Percentiles rank a stretch among this genome's conserved stretches.
Evolutionary conservation across 2,329 filamentous ascomycete species (phyloP).

Genomic region (Ophiostoma piceae): DNA sequence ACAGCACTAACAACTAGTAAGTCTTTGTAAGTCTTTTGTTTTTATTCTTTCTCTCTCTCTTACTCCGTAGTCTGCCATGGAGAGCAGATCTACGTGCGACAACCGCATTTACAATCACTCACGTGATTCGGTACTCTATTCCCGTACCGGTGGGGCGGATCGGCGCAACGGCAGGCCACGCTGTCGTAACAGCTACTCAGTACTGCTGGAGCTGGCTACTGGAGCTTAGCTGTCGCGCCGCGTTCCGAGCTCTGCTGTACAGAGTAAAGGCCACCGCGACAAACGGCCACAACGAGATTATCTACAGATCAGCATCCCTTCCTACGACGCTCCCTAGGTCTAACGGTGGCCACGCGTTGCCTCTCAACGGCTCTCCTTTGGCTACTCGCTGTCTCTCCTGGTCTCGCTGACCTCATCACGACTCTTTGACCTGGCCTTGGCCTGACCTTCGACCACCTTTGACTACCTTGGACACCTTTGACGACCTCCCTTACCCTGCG

Average conservation of each 20-base stretch:
- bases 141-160: not conserved
- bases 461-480: too few species aligned
- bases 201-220: not conserved
- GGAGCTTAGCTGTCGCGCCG: not conserved
- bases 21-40: not conserved
- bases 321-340: not conserved
- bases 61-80: not conserved
- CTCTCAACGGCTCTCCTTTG: not conserved
- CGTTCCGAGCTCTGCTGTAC: not conserved
- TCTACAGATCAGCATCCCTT: not conserved
- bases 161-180: slow-evolving; percentile 11
- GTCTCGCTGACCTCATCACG: not conserved
- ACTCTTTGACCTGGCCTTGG: not conserved
- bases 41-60: not conserved
- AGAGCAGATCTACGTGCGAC: not conserved
- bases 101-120: not conserved
- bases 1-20: not conserved
- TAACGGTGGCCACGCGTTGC: not conserved
- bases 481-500: not conserved
- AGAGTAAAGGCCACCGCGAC: not conserved
- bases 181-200: not conserved
- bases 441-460: too few species aligned
- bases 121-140: not conserved
- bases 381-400: too few species aligned
- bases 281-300: not conserved